Conservation (phyloP, 2,329 filamentous ascomycete genomes). For the Incumbomyces lentus region DNA sequence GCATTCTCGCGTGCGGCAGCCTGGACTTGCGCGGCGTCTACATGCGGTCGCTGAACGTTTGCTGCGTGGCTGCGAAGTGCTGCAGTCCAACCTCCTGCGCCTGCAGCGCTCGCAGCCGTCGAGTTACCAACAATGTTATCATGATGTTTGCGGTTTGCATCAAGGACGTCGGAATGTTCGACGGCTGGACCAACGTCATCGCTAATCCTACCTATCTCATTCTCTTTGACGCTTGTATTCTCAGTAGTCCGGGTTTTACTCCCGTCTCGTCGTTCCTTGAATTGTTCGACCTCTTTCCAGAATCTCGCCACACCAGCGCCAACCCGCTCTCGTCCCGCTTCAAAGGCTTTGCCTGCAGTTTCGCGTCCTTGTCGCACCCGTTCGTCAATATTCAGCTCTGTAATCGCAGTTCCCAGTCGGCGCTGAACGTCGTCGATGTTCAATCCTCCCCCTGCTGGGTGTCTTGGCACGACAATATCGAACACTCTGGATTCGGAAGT, state of each 20-base stretch:
- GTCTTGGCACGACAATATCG: conserved; percentile 83
- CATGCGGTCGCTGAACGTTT: conserved; percentile 23
- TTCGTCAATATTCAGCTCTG: conserved; percentile 88
- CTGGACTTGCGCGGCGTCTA: conserved; percentile 46
- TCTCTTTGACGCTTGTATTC: conserved; percentile 27
- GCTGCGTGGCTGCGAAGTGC: conserved; percentile 19
- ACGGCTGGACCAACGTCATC: conserved; percentile 14
- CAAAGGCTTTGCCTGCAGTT: conserved; percentile 74
- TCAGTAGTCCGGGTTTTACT: conserved; percentile 1
- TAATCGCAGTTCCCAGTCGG: conserved; percentile 79
- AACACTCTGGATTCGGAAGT: conserved; percentile 76
- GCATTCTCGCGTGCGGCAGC: conserved; percentile 44
- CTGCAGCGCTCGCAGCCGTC: not conserved
- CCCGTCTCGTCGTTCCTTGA: conserved; percentile 9
- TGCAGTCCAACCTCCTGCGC: conserved; percentile 21
- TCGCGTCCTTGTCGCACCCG: conserved; percentile 74
- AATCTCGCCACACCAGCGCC: conserved; percentile 12
- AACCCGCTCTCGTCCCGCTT: conserved; percentile 59
- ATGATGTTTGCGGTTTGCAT: conserved; percentile 8
- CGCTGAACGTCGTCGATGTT: conserved; percentile 92
- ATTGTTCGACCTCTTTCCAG: conserved; percentile 17
- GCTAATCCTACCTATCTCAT: not conserved
- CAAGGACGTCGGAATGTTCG: conserved; percentile 1
- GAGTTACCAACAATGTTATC: conserved; percentile 15
- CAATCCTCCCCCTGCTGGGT: conserved; percentile 85